A percentile compares a stretch with the other conserved stretches of the same genome.
These are phyloP conservation scores for Clitoria ternatea DNA, from an alignment of 306 rosid genomes.

Conservation along the genomic window DNA sequence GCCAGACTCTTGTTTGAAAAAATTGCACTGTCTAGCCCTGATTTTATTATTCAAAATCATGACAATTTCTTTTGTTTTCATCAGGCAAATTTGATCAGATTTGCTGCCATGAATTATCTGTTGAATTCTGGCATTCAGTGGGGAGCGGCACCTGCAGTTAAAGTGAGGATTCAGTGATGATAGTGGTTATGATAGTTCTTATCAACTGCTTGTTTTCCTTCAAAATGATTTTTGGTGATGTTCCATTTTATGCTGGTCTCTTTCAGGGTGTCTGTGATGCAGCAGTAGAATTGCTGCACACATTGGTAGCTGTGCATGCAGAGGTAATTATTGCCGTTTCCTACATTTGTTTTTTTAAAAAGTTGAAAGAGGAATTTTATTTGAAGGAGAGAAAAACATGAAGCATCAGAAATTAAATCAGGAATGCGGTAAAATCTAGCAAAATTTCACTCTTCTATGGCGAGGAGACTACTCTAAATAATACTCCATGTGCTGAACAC, in stretches of 20 bases:
- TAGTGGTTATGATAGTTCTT: slow-evolving; percentile 3
- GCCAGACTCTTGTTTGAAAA: slow-evolving; percentile 15
- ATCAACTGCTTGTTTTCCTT: background rate
- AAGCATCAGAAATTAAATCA: background rate
- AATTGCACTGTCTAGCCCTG: background rate
- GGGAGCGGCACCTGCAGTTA: slow-evolving; percentile 97
- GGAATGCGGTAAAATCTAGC: background rate
- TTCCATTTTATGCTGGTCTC: slow-evolving; percentile 17
- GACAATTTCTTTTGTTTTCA: slow-evolving; percentile 25
- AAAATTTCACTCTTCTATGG: background rate
- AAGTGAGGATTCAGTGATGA: slow-evolving; percentile 54
- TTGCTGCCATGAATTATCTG: slow-evolving; percentile 81
- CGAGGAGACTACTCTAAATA: slow-evolving; percentile 4
- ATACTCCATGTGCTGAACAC: background rate
- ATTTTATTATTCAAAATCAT: slow-evolving; percentile 2
- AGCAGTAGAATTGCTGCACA: slow-evolving; percentile 91
- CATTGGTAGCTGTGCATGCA: slow-evolving; percentile 94
- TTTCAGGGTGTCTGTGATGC: slow-evolving; percentile 97
- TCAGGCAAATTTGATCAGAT: slow-evolving; percentile 91
- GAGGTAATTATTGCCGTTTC: slow-evolving; percentile 61
- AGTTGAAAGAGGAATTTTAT: slow-evolving; percentile 5
- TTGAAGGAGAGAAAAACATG: slow-evolving; percentile 9
- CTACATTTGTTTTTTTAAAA: background rate
- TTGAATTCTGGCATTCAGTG: slow-evolving; percentile 89
- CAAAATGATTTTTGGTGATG: background rate